These are phyloP conservation scores for Metschnikowia santaceciliae DNA, from an alignment of 805 yeast species.

Conservation along the genomic window DNA sequence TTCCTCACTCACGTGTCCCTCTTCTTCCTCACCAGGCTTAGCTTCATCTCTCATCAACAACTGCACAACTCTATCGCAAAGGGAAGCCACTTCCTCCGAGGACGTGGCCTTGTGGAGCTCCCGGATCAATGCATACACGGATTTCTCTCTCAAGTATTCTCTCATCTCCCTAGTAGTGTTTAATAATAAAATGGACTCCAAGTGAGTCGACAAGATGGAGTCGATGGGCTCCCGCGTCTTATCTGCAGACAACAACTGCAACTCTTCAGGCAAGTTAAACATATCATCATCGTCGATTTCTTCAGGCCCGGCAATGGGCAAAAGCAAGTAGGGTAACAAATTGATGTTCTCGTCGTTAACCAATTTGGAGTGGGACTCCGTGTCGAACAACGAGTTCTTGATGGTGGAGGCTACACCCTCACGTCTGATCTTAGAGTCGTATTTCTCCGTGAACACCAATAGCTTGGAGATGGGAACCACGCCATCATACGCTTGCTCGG, in stretches of 20 bases:
- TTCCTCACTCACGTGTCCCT: conserved; percentile 35
- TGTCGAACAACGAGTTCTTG: conserved; percentile 82
- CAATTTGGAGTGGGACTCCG: conserved; percentile 58
- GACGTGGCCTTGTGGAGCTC: conserved; percentile 69
- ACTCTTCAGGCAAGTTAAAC: conserved; percentile 82
- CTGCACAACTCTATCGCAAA: conserved; percentile 83
- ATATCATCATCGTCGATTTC: conserved; percentile 79
- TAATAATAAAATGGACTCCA: conserved; percentile 75
- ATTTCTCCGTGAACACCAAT: conserved; percentile 76
- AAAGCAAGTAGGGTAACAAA: conserved; percentile 72
- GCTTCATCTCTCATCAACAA: conserved; percentile 87
- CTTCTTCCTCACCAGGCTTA: conserved; percentile 37
- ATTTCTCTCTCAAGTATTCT: conserved; percentile 71
- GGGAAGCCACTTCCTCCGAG: conserved; percentile 48
- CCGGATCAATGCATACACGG: conserved; percentile 82
- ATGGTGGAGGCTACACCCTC: conserved; percentile 92
- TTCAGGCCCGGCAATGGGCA: conserved; percentile 78
- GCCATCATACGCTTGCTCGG: conserved; percentile 66
- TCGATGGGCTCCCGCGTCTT: conserved; percentile 71
- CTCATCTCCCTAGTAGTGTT: conserved; percentile 74
- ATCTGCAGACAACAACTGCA: conserved; percentile 73
- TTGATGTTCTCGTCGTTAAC: conserved; percentile 62
- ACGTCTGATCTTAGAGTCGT: conserved; percentile 73
- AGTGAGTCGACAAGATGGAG: conserved; percentile 62
- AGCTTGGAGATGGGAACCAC: conserved; percentile 80